phyloP scores from a whole-genome alignment of 2,329 filamentous ascomycete genomes.

The Botrytis pseudocinerea region DNA sequence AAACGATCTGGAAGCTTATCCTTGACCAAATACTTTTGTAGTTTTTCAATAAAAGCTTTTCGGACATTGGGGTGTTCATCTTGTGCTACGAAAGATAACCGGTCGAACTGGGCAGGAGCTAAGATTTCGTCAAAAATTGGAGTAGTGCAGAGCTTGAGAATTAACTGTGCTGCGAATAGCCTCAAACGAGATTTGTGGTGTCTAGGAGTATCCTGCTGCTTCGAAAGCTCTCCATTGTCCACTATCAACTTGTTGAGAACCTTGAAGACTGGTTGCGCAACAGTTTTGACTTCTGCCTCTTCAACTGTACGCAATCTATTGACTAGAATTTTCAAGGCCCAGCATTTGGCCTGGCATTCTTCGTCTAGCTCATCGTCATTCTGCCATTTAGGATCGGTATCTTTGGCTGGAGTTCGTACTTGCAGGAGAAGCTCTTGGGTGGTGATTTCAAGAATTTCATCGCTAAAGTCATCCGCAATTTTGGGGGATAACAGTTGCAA shows the following conservation, averaged over 20 bases:
- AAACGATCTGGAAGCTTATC: conserved; percentile 72
- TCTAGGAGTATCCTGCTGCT: conserved; percentile 71
- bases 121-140: conserved; percentile 76
- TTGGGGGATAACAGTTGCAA: conserved; percentile 73
- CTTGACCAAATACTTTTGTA: conserved; percentile 87
- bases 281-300: conserved; percentile 55
- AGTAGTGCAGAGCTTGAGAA: conserved; percentile 79
- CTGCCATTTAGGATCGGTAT: conserved; percentile 64
- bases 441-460: conserved; percentile 76
- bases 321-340: conserved; percentile 81
- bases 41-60: conserved; percentile 73
- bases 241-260: conserved; percentile 75
- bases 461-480: conserved; percentile 70
- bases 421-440: conserved; percentile 73
- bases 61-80: conserved; percentile 75
- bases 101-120: conserved; percentile 73
- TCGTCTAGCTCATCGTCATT: conserved; percentile 69
- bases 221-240: conserved; percentile 77
- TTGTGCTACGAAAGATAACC: conserved; percentile 77
- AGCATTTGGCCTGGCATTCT: conserved; percentile 79
- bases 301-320: conserved; percentile 70
- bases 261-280: conserved; percentile 70
- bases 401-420: conserved; percentile 62
- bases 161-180: conserved; percentile 74
- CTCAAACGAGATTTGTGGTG: conserved; percentile 80